Evolutionary conservation across 1,284 basidiomycete genomes (phyloP), one percentile per base, ranked within the genome.

Genomic region (Lignosus rhinocerotis): DNA sequence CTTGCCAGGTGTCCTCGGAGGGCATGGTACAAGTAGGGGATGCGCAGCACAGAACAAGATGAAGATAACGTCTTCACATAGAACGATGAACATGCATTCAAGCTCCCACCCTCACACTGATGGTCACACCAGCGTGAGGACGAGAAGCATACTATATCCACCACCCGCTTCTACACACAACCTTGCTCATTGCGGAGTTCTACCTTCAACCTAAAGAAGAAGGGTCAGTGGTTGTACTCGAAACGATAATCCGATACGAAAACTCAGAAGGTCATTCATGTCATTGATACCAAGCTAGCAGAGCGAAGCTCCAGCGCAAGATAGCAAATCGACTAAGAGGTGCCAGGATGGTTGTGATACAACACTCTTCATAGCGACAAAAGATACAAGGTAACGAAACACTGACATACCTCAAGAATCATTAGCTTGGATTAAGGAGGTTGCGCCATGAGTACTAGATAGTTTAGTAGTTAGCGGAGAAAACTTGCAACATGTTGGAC

Each of bases 261-360:
- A 74, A 76, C 79, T 89, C 87, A 87, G 87, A 81, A 75, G 81
- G 88, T 86, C 88, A 84, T 85, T 84, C 71, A 90, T 90, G 88
- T 90, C 88, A 90, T 82, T 84, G 81, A 84, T 75, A 73, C 80
- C 76, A 71, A 72, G 65, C 76, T 70, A 72, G 64, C 53, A 59
- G 64, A 70, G 71, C 70, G 70, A 70, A 63, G 69, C 73, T 72
- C 72, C 68, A 50, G 62, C 72, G 72, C 64, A 63, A 59, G 78
- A 72, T 78, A 75, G 80, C 84, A 60, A 72, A 80, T 91, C 87
- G 85, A 90, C 88, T 90, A 90, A 90, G 88, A 91, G 88, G 88
- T 90, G 87, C 88, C 88, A 91, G 83, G 81, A 70, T 80, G 85
- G 86, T 87, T 84, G 80, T 74, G 74, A 75, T 78, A 83, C 85